Base-by-base conservation (phyloP, 1,139 yeast species). In the Suhomyces wounanorum region DNA sequence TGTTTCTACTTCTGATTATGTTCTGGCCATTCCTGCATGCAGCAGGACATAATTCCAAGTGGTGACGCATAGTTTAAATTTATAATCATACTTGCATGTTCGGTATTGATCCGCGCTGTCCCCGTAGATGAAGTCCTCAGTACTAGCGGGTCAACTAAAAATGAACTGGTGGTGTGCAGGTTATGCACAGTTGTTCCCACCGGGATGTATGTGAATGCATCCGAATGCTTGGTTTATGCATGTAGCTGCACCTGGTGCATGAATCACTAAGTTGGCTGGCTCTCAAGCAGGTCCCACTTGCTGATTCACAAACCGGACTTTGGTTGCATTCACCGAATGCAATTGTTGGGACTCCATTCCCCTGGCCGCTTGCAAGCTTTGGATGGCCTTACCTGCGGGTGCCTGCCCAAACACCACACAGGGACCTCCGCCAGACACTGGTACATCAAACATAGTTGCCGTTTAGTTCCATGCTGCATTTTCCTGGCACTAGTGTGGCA, bases 281-380 rank as follows among this genome's bases (percentile, higher is more conserved):
- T 38, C 16, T 25, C 41, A 38, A 38, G 41, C 41, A 38, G 41
- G 41, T 38, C 41, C 41, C 41, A 23, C 17, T 23, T 25, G 37
- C 18, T 30, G 37, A 14, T 33, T 18, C 11, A 13, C 37, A 3
- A 5, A 11, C 13, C 18, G 18, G 18, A 14, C 14, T 33, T 8
- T 14, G 18, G 18, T 33, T 33, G 37, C 37, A 33, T 33, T 16
- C 17, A 16, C 18, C 37, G 17, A 14, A 16, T 28, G 18, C 14
- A 33, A 33, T 33, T 33, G 37, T 33, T 33, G 37, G 18, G 37
- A 33, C 14, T 16, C 18, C 25, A 37, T 21, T 23, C 16, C 30
- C 30, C 30, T 38, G 41, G 41, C 41, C 28, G 30, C 23, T 21
- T 21, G 23, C 6, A 21, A 21, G 23, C 23, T 21, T 21, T 4